Base-by-base conservation (phyloP, 768 basidiomycete species). In the Mycena venus region DNA sequence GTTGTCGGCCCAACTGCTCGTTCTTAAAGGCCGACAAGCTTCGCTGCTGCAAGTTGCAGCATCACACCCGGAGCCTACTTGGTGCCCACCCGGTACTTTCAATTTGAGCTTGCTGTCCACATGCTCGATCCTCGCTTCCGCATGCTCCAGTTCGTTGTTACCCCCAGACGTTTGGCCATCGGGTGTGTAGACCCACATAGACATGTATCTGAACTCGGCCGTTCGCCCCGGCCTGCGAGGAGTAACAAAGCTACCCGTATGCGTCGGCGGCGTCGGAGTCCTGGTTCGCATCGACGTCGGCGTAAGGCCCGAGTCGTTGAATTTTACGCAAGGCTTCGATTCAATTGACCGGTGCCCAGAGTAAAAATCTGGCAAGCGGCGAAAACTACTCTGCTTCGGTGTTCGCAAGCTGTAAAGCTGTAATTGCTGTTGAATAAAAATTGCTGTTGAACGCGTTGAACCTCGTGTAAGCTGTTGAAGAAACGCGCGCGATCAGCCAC, bases 371-470 rank as follows among this genome's bases (percentile, higher is more conserved):
- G n/a, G n/a, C 12, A 23, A 23, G 21, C 31, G 29, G 21, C n/a
- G 36, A 56, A 56, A 47, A 31, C 11, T 38, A 9, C 32, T 17
- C 17, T 56, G 40, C 29, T 19, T 3, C 6, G 14, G n/a, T 34
- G 31, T 15, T 53, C 36, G 38, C 34, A 60, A 11, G 60, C 47
- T 55, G 36, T 62, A 23, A 11, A 19, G 47, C 47, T 64, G 49
- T 68, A 29, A 14, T 31, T 17, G 55, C 29, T 47, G 31, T 42
- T 19, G 4, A 58, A n/a, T n/a, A n/a, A 23, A 14, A 40, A 44
- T n/a, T 71, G 70, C 70, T 65, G 70, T 72, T 65, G 70, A 32
- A n/a, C n/a, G n/a, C n/a, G 14, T 23, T 56, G 63, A 49, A 17
- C 36, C 27, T 38, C 14, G 40, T 27, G 21, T 27, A 8, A 2